phyloP scores from a whole-genome alignment of 495 filamentous ascomycete species.

The Daldinia decipiens region DNA sequence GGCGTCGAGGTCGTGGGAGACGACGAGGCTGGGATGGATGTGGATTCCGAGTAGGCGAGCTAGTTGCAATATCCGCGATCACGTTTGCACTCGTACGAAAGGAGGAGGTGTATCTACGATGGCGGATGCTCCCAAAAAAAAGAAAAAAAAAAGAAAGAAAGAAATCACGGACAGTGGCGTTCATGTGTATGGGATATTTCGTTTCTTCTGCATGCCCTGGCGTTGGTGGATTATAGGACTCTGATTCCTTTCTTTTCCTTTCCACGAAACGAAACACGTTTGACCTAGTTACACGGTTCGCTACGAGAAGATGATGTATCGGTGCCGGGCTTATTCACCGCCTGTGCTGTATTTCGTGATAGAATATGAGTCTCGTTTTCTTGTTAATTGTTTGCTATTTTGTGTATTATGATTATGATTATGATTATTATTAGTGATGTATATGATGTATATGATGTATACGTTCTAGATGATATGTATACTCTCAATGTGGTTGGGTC shows the following conservation, averaged over 20 bases:
- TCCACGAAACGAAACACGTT: constrained; percentile 16
- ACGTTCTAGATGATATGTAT: background rate
- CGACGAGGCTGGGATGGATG: constrained; percentile 69
- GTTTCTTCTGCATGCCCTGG: constrained; percentile 39
- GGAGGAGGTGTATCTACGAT: constrained; percentile 1
- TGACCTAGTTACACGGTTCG: constrained; percentile 8
- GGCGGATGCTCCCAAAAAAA: constrained; percentile 1
- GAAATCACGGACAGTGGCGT: constrained; percentile 29
- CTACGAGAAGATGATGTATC: background rate
- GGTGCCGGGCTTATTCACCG: background rate
- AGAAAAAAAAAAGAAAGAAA: no score
- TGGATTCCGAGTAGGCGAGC: constrained; percentile 63
- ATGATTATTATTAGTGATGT: no score
- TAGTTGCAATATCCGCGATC: constrained; percentile 1
- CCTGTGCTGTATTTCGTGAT: background rate
- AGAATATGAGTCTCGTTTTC: background rate
- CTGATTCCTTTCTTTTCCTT: constrained; percentile 29
- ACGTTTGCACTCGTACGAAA: background rate
- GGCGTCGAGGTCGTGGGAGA: constrained; percentile 66
- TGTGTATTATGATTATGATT: no score
- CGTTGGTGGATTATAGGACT: constrained; percentile 35
- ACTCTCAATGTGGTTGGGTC: background rate
- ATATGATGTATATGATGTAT: background rate
- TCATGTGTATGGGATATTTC: constrained; percentile 27
- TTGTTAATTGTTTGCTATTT: background rate